These are phyloP conservation scores for Colletotrichum neosansevieriae DNA, from an alignment of 2,329 filamentous ascomycete species.

Conservation along the genomic window DNA sequence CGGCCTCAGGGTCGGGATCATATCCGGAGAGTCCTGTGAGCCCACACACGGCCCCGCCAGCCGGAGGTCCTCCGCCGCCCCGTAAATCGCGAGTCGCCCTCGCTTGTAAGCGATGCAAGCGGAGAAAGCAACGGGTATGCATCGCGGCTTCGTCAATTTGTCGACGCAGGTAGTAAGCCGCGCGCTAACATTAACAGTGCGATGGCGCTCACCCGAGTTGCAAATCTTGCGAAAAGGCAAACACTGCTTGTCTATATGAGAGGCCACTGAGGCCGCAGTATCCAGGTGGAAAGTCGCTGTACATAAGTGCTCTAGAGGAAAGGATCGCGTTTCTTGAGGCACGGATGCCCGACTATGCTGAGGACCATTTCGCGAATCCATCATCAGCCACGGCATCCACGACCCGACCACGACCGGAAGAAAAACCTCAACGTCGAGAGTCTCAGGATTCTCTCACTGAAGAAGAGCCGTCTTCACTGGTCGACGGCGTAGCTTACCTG, in stretches of 20 bases:
- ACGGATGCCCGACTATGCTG: slow-evolving; percentile 43
- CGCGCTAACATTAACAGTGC: slow-evolving; percentile 35
- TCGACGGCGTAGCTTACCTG: slow-evolving; percentile 45
- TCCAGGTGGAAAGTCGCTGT: slow-evolving; percentile 46
- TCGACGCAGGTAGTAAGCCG: too few relatives aligned
- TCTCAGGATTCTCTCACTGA: slow-evolving; percentile 38
- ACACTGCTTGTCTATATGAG: slow-evolving; percentile 44
- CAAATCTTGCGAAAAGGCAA: slow-evolving; percentile 44
- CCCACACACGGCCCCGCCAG: slow-evolving; percentile 19
- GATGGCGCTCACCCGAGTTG: slow-evolving; percentile 45
- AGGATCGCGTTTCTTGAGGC: slow-evolving; percentile 47
- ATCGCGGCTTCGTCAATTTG: neutral
- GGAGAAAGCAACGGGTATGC: slow-evolving; percentile 44
- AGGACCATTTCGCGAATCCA: slow-evolving; percentile 43
- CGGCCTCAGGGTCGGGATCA: slow-evolving; percentile 1
- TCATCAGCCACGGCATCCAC: neutral
- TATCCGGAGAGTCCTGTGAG: slow-evolving; percentile 33
- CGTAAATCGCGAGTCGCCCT: slow-evolving; percentile 43
- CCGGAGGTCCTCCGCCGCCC: slow-evolving; percentile 12
- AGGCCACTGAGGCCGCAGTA: slow-evolving; percentile 44
- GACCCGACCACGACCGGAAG: neutral
- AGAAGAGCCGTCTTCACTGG: slow-evolving; percentile 42
- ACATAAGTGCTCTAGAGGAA: slow-evolving; percentile 46
- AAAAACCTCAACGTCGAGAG: neutral
- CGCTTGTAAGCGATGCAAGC: slow-evolving; percentile 46